phyloP scores from a whole-genome alignment of 257 asterid species.

The Solanum dulcamara region DNA sequence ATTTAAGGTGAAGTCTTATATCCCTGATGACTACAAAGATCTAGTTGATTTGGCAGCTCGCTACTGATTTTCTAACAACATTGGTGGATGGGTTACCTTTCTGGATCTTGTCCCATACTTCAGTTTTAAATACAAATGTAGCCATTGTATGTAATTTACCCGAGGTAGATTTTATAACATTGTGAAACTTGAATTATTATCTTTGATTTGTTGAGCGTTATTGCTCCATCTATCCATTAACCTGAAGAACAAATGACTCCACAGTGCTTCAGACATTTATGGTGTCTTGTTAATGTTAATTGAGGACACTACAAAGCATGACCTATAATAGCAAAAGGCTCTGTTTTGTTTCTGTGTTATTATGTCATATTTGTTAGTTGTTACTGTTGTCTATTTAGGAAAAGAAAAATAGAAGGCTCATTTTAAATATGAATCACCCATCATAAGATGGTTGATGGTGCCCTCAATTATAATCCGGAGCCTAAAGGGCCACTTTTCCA shows the following conservation, averaged over 20 bases:
- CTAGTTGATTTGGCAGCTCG: slow-evolving; percentile 49
- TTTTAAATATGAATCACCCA: neutral
- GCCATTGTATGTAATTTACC: neutral
- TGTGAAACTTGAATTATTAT: neutral
- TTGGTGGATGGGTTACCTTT: neutral
- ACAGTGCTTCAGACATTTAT: neutral
- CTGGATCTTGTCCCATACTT: neutral
- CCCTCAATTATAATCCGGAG: too few species aligned
- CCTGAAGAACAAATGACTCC: neutral
- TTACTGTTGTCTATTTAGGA: neutral
- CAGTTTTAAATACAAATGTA: neutral
- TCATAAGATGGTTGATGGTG: neutral
- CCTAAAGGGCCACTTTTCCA: too few species aligned
- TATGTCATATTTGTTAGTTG: neutral
- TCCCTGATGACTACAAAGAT: slow-evolving; percentile 35
- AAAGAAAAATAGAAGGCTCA: neutral
- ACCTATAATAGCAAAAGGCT: neutral
- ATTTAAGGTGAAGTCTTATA: slow-evolving; percentile 57
- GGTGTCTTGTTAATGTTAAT: neutral
- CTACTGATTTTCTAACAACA: slow-evolving; percentile 12
- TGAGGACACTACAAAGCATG: neutral
- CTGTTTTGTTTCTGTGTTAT: neutral
- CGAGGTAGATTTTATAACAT: neutral
- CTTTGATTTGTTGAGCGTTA: neutral
- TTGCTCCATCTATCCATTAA: neutral